Evolutionary conservation across 495 filamentous ascomycete genomes (phyloP).

Genomic region (Chlorociboria aeruginascens): DNA sequence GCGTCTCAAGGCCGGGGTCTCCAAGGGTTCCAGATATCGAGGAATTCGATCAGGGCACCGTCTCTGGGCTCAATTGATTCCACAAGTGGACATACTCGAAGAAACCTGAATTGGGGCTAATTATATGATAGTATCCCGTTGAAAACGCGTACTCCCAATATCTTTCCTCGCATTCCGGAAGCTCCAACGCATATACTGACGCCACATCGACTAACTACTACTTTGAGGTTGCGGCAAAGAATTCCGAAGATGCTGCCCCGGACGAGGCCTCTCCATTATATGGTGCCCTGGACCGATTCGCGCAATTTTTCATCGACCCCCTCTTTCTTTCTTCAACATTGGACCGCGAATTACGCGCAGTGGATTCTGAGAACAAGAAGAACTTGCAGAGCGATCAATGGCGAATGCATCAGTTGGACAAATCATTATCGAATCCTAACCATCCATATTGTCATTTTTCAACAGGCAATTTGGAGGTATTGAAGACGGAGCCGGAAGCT

Average conservation of each 20-base stretch:
- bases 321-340: constrained; percentile 84
- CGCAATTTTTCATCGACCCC: constrained; percentile 92
- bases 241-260: constrained; percentile 30
- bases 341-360: constrained; percentile 82
- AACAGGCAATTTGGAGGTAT: constrained; percentile 80
- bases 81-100: no score
- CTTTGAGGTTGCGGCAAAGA: constrained; percentile 81
- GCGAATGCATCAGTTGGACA: constrained; percentile 86
- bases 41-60: no score
- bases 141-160: constrained; percentile 97
- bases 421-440: constrained; percentile 75
- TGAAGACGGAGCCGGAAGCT: constrained; percentile 74
- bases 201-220: constrained; percentile 95
- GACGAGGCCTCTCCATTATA: constrained; percentile 58
- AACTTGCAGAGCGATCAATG: constrained; percentile 93
- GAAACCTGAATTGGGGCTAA: no score
- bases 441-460: constrained; percentile 97
- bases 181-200: constrained; percentile 91
- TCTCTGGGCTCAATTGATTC: no score
- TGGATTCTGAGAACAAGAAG: constrained; percentile 99
- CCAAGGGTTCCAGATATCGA: no score
- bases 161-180: constrained; percentile 75
- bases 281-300: constrained; percentile 88
- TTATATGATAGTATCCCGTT: constrained; percentile 64
- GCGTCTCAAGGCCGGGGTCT: no score